A percentile compares a stretch with the other conserved stretches of the same genome.
Conservation (phyloP, 1,284 basidiomycete genomes). For the Cryptococcus jaspeensis region DNA sequence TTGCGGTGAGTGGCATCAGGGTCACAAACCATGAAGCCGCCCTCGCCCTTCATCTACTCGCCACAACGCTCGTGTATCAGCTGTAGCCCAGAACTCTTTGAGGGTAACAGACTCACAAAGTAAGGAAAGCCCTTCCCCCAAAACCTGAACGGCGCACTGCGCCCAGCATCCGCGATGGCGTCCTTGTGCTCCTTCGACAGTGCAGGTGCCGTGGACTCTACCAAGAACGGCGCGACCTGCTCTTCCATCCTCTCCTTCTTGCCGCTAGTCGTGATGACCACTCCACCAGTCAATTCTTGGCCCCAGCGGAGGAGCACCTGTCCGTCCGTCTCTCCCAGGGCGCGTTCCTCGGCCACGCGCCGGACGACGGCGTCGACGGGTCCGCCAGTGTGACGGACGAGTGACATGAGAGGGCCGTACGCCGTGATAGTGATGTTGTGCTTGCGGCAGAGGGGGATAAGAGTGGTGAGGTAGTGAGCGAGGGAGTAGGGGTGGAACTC, state of each 20-base stretch:
- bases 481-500: constrained; percentile 70
- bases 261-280: constrained; percentile 59
- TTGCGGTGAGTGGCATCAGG: constrained; percentile 6
- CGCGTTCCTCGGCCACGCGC: constrained; percentile 53
- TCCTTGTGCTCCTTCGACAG: constrained; percentile 13
- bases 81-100: too few relatives aligned
- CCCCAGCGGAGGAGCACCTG: constrained; percentile 38
- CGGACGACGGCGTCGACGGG: constrained; percentile 61
- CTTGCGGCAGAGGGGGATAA: constrained; percentile 59
- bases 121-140: constrained; percentile 21
- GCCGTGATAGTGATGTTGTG: constrained; percentile 66
- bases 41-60: constrained; percentile 22
- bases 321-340: constrained; percentile 20
- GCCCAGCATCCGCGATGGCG: constrained; percentile 16
- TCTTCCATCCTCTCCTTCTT: constrained; percentile 17
- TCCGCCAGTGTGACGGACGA: constrained; percentile 65
- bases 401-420: constrained; percentile 64
- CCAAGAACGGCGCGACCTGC: constrained; percentile 15
- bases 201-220: background rate
- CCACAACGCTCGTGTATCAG: background rate
- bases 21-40: constrained; percentile 10
- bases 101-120: constrained; percentile 21
- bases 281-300: constrained; percentile 26
- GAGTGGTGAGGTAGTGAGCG: constrained; percentile 56
- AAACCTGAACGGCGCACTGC: constrained; percentile 13